Evolutionary conservation across 75 land plant genomes (phyloP), one percentile per base, ranked within the genome.

Genomic region (Sequoiadendron giganteum): DNA sequence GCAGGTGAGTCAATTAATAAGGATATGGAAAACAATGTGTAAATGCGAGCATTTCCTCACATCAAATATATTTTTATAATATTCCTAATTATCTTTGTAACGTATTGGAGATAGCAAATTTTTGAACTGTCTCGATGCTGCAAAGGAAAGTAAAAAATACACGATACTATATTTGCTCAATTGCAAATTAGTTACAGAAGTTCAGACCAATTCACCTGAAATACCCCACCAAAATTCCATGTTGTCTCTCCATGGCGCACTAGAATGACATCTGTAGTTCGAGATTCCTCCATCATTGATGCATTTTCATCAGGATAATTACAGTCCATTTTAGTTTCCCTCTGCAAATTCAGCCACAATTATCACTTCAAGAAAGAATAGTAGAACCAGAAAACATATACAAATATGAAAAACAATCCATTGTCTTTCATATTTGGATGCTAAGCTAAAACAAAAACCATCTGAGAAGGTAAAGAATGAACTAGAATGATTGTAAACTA

Each of bases 171-270:
- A 36, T 18, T 34, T 18, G 11, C 19, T 78, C 36, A n/a, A 34
- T 14, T 36, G 39, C 42, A 78, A 78, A 78, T 78, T 11, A 34
- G 40, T 78, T 78, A 36, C 19, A 40, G 42, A 40, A 13, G 3
- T 78, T 78, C 3, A 36, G 6, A 36, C 36, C 11, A 34, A 1
- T 34, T 77, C 36, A 77, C 80, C 80, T 77, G 39, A 36, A 21
- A 0, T 78, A 78, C 13, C 39, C 81, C 81, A 10, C 19, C 81
- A 78, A 16, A 36, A 78, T 78, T 78, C 39, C 42, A 40, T 36
- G 81, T 77, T 77, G 80, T 78, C 81, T 78, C 81, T 38, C 81
- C 39, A 36, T 78, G 81, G 36, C 80, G 80, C 36, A 77, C 80
- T 13, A 77, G 32, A 34, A 77, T 34, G 3, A 77, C 40, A 0